Evolutionary conservation across 179 eudicot genomes (phyloP), one percentile per base, ranked within the genome.

Genomic region (Dionaea muscipula): DNA sequence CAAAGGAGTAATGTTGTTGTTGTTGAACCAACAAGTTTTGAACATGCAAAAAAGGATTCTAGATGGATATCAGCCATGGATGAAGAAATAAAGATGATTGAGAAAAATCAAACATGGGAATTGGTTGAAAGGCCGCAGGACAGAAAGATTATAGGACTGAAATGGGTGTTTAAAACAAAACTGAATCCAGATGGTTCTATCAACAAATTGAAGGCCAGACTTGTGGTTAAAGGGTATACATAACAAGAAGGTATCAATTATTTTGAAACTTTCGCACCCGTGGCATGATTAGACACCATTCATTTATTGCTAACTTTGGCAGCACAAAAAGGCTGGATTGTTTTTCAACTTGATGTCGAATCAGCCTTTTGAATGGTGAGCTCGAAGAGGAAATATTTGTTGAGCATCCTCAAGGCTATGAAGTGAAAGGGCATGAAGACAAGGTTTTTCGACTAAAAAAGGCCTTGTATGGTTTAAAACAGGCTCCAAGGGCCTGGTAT

Each of bases 41-140:
- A 51, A 50, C 62, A 64, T 15, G 62, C 57, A 13, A 19, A 23
- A 7, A 37, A 16, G 8, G 40, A 56, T 51, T n/a, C 26, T 7
- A 57, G 26, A 2, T 48, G 56, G 68, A 41, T 37, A 19, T 27
- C n/a, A 18, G 63, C 63, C 15, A 64, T 64, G 63, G 48, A 56
- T 22, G 68, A 37, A 19, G 56, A 64, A 46, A 21, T 56, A 3
- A 2, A 3, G 11, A 57, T 50, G 62, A 49, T 64, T 9, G 53
- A 61, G 20, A 27, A 24, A 33, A 46, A 47, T 18, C 17, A 59
- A 18, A 59, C 63, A 2, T 46, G 63, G 54, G 43, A 46, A 16
- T 27, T 59, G 11, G 54, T 59, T 46, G 63, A 47, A 5, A 3
- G 27, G 33, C 63, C 63, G 18, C 25, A 59, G 47, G 15, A 59